Base-by-base conservation (phyloP, 108 stramenopile species). In the Pseudonitzschia multiseries region DNA sequence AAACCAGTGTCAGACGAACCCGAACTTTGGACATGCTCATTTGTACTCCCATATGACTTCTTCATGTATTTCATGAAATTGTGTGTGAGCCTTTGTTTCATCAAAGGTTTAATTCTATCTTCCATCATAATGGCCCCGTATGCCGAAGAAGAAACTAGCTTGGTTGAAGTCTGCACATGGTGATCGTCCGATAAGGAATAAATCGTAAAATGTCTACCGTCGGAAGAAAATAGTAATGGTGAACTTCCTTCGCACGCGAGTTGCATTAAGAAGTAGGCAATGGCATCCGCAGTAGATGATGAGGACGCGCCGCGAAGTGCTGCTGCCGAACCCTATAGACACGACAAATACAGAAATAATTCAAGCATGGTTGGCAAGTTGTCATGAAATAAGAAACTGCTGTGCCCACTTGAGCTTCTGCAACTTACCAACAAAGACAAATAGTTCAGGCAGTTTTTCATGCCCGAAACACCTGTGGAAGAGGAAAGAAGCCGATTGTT, bases 251-350 rank as follows among this genome's bases (percentile, higher is more conserved):
- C 70, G 74, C 87, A 87, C 4, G 89, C 84, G 40, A 90, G 33
- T 73, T 84, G 70, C 9, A 87, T 53, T 14, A 93, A 76, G 60
- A 89, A 93, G 18, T 50, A 29, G n/a, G 81, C 84, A 64, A 90
- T 79, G 12, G 57, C 59, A 64, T 87, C 89, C 21, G 83, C 83
- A 2, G 73, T 78, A 46, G 65, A 65, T 29, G 82, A 74, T 27
- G 81, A 88, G 14, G 65, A 42, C 26, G 86, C 85, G 41, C 88
- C 89, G 63, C 84, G 77, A 44, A 76, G 74, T 60, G 88, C 88
- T 29, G 88, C 78, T 52, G 88, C 84, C 28, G 85, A 79, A 18
- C 67, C 69, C 52, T 72, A 21, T 57, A 57, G 28, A 12, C 5
- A 70, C 10, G 62, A 24, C 26, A 56, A 48, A 1, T 5, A 18